Conservation (phyloP, 768 basidiomycete species). For the Boletus subparvulus region DNA sequence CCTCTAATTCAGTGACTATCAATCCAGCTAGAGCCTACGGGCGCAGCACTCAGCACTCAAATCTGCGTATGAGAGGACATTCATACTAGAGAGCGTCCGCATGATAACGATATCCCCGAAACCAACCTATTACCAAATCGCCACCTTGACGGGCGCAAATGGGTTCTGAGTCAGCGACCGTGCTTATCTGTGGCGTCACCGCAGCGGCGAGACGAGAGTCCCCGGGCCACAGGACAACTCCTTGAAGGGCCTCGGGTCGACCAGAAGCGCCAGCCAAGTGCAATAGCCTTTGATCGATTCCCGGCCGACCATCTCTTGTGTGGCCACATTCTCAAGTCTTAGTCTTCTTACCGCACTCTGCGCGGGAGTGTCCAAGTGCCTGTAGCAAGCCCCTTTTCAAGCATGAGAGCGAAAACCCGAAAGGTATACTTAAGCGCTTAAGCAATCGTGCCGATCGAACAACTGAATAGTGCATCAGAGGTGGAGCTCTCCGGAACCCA, state of each 20-base stretch:
- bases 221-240: background rate
- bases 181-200: slow-evolving; percentile 8
- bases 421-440: background rate
- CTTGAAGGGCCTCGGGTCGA: background rate
- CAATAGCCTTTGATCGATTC: background rate
- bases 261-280: background rate
- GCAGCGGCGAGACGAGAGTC: background rate
- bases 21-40: background rate
- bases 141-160: background rate
- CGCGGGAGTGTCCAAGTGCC: background rate
- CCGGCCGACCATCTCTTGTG: background rate
- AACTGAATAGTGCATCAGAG: background rate
- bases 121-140: slow-evolving; percentile 7
- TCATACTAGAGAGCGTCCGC: no score
- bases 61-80: background rate
- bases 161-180: background rate
- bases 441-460: background rate
- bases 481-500: background rate
- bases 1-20: background rate
- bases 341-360: background rate
- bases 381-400: background rate
- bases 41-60: background rate
- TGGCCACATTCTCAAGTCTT: background rate
- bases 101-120: background rate
- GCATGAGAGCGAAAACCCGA: background rate